Conservation (phyloP, 305 asterid genomes). For the Coffea humblotiana region DNA sequence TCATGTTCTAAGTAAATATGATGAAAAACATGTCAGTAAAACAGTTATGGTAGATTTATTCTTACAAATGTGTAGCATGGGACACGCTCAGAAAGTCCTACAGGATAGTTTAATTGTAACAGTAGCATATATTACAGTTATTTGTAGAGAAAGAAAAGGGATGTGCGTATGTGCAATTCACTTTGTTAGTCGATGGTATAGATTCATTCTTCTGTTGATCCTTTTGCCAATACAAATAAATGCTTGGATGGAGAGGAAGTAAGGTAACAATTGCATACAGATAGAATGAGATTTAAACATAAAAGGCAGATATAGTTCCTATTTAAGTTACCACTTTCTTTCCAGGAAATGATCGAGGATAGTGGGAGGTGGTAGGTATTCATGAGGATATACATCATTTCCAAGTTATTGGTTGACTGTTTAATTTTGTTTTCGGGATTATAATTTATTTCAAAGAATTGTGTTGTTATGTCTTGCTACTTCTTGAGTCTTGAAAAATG, state of each 20-base stretch:
- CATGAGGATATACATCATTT: neutral
- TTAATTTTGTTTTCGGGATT: neutral
- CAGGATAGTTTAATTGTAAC: neutral
- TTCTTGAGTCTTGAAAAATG: neutral
- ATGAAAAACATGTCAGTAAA: neutral
- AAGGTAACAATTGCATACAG: neutral
- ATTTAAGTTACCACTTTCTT: neutral
- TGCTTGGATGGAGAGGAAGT: neutral
- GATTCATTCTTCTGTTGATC: neutral
- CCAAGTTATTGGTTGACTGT: neutral
- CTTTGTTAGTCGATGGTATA: neutral
- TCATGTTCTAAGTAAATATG: neutral
- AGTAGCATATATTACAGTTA: neutral
- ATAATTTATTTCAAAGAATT: neutral
- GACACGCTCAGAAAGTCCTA: neutral
- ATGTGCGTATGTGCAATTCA: neutral
- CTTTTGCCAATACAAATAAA: neutral
- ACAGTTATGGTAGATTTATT: neutral
- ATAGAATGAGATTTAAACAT: neutral
- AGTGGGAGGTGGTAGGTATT: neutral
- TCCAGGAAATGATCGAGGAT: neutral
- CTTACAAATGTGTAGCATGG: neutral
- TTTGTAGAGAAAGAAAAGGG: neutral
- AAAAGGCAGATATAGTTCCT: neutral
- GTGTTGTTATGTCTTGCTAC: neutral